Base-by-base conservation (phyloP, 2,329 filamentous ascomycete genomes). In the Claviceps digitariae region DNA sequence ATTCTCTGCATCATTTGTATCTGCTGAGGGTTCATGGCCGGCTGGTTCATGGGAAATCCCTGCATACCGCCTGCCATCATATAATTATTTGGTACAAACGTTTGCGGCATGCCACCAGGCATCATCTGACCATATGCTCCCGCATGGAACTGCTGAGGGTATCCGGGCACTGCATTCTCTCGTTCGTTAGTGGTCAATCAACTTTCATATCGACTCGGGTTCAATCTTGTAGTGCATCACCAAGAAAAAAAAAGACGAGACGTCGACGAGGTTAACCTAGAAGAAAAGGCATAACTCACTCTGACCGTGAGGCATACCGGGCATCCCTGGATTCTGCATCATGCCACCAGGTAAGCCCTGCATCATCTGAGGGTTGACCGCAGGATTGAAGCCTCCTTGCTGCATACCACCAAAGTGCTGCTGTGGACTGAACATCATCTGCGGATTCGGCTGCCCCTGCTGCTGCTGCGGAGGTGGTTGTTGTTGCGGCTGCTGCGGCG, bases 271-370 rank as follows among this genome's bases (percentile, higher is more conserved):
- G 36, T 5, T 12, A 4, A 4, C 36, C 5, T n/a, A n/a, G 36
- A 38, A 10, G n/a, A 15, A 31, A 48, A 21, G 8, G 20, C 40
- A 43, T 7, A 57, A 72, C 78, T 74, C 70, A 81, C 78, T 79
- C 64, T 81, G 78, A 71, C 80, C 81, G 58, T 74, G 67, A 59
- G 71, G 70, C 76, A 81, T 80, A 64, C 77, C 76, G 58, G 73
- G 74, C 76, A 81, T 79, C 63, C 69, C 74, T 60, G 76, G 67
- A 64, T 75, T 80, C 68, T 78, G 79, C 79, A 83, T 82, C 78
- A 83, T 82, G 62, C 74, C 77, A 67, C 71, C 73, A 68, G 74
- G 72, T 43, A 73, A 75, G 58, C 69, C 72, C 50, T 71, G 68
- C 72, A 79, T 79, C 75, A 81, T 78, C 66, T 77, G 69, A 52